Evolutionary conservation across 2,329 filamentous ascomycete genomes (phyloP).

Genomic region (Botrytis byssoidea): DNA sequence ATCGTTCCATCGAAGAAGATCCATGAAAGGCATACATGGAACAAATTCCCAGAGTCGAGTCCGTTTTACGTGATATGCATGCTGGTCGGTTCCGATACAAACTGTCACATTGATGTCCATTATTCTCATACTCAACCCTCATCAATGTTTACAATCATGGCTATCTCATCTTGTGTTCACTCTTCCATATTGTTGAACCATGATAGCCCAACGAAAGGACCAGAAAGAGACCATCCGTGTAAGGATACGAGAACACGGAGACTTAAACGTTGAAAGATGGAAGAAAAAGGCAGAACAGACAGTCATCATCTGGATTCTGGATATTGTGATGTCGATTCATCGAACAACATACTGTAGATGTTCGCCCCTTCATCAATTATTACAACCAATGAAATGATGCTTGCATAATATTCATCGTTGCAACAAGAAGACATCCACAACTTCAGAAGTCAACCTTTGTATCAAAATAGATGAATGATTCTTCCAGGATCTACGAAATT

Average conservation of each 20-base stretch:
- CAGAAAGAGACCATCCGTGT: too few relatives aligned
- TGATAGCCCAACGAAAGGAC: too few relatives aligned
- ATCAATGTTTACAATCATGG: background rate
- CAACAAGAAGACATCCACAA: background rate
- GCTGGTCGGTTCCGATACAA: too few relatives aligned
- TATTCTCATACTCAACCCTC: background rate
- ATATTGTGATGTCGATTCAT: background rate
- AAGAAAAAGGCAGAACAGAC: too few relatives aligned
- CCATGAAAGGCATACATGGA: too few relatives aligned
- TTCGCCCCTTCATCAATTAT: background rate
- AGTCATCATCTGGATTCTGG: too few relatives aligned
- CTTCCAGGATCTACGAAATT: background rate
- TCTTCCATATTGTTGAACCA: too few relatives aligned
- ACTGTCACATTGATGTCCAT: background rate
- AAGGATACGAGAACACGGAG: too few relatives aligned
- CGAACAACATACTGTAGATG: background rate
- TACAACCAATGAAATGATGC: background rate
- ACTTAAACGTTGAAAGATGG: too few relatives aligned
- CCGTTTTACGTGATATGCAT: too few relatives aligned
- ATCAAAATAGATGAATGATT: background rate
- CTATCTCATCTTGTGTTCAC: background rate
- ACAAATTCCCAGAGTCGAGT: too few relatives aligned
- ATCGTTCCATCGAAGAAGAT: too few relatives aligned
- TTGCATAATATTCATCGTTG: background rate
- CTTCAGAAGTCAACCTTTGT: background rate